phyloP scores from a whole-genome alignment of 192 early-diverging fungal genomes.

The Podila horticola region DNA sequence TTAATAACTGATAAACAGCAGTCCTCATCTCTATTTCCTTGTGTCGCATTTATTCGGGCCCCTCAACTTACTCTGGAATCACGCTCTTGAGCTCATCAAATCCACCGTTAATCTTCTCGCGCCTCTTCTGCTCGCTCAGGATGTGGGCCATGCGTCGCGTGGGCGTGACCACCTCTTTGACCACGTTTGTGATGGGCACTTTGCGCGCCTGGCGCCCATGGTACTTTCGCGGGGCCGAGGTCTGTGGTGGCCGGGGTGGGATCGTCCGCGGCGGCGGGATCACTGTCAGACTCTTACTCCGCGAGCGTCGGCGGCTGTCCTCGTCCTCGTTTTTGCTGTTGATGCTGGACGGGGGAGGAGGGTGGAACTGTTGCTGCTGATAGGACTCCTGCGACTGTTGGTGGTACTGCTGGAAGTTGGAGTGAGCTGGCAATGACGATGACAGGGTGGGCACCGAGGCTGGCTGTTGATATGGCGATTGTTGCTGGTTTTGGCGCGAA shows the following conservation, averaged over 20 bases:
- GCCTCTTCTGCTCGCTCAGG: slow-evolving; percentile 54
- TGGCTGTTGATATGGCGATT: slow-evolving; percentile 1
- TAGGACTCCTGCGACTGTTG: slow-evolving; percentile 12
- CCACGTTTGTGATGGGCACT: slow-evolving; percentile 7
- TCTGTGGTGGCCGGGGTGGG: slow-evolving; percentile 24
- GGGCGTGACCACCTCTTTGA: slow-evolving; percentile 26
- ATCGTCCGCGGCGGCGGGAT: slow-evolving; percentile 19
- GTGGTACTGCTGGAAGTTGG: slow-evolving; percentile 7
- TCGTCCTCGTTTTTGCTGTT: neutral
- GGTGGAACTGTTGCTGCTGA: slow-evolving; percentile 1
- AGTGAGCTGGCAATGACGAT: slow-evolving; percentile 15
- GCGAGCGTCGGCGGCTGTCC: slow-evolving; percentile 4
- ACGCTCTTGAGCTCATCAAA: slow-evolving; percentile 54
- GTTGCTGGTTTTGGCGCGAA: slow-evolving; percentile 17
- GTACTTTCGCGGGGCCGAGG: slow-evolving; percentile 28
- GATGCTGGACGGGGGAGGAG: neutral
- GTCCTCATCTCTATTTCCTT: no score
- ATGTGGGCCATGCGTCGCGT: slow-evolving; percentile 56
- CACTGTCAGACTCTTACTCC: slow-evolving; percentile 10
- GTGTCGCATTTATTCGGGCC: no score
- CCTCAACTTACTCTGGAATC: slow-evolving; percentile 35
- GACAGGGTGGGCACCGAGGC: slow-evolving; percentile 1
- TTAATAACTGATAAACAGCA: no score
- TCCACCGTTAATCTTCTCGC: slow-evolving; percentile 55
- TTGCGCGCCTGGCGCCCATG: slow-evolving; percentile 29